Evolutionary conservation across 371 early-diverging fungal genomes (phyloP).

Genomic region (Mucor plumbeus): DNA sequence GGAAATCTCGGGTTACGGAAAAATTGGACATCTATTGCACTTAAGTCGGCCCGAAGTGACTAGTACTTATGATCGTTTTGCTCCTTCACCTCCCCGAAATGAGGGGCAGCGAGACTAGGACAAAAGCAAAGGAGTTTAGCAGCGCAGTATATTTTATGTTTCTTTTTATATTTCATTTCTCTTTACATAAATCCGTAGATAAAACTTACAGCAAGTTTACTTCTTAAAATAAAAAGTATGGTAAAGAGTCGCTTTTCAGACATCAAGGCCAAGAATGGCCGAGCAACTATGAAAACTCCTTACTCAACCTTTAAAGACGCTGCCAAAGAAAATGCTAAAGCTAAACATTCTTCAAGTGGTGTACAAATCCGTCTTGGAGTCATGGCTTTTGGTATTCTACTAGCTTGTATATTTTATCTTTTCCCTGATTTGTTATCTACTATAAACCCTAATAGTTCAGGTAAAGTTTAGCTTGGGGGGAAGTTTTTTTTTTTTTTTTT

Average conservation of each 20-base stretch:
- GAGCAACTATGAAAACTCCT: slow-evolving; percentile 13
- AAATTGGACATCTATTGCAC: not conserved
- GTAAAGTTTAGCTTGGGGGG: not conserved
- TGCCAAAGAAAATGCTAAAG: slow-evolving; percentile 12
- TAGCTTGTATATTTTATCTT: slow-evolving; percentile 8
- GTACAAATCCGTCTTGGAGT: slow-evolving; percentile 18
- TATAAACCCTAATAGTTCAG: not conserved
- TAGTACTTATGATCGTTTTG: not conserved
- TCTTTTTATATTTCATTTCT: not conserved
- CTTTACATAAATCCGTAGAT: not conserved
- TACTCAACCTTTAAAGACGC: slow-evolving; percentile 18
- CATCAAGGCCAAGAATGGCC: not conserved
- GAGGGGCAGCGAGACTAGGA: not conserved
- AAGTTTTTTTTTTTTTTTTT: too few relatives aligned
- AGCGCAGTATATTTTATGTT: not conserved
- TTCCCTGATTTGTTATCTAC: slow-evolving; percentile 8
- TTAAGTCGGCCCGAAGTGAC: not conserved
- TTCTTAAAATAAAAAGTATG: not conserved
- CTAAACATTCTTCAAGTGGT: not conserved
- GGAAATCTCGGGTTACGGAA: not conserved
- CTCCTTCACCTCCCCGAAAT: not conserved
- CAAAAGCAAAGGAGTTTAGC: too few relatives aligned
- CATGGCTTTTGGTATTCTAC: slow-evolving; percentile 9
- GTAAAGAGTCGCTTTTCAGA: not conserved
- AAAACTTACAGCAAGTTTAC: not conserved